Evolutionary conservation across 805 yeast genomes (phyloP), one percentile per base, ranked within the genome.

Genomic region (Barnettozyma sucrosica): DNA sequence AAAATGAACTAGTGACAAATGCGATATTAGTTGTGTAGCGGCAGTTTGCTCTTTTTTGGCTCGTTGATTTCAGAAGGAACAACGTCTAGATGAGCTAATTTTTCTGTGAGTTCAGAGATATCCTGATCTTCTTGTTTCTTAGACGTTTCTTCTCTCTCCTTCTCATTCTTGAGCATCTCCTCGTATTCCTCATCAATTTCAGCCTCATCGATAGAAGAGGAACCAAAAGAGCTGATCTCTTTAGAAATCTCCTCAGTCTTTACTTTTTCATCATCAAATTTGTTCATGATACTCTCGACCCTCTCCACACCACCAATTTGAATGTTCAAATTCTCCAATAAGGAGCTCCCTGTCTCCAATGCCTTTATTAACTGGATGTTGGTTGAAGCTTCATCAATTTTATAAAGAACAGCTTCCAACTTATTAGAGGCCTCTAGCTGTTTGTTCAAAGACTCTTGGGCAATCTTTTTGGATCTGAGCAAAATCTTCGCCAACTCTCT

Each of bases 251-350:
- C 68, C 43, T 71, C 72, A 5, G 69, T 58, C 16, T 65, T 66
- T 9, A 56, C 62, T 26, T 59, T 59, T 41, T 70, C 68, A 9
- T 69, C 72, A 14, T 65, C 61, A 11, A 76, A 54, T 38, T 66
- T 68, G 44, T 70, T 74, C 54, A 75, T 58, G 6, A 72, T 51
- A 4, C 66, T 64, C 20, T 68, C 71, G 1, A 76, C 72, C 32
- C 63, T 59, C 9, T 75, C 78, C 13, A 67, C 62, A 3, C 74
- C 75, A 4, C 76, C 79, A 30, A 69, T 52, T 43, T 67, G 67
- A 8, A 60, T 45, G 48, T 75, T 75, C 41, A 77, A 62, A 23
- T 58, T 50, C 42, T 59, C 58, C 30, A 76, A 61, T 18, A 71
- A 58, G 8, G 55, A 55, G 5, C 66, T 59, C 20, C 76, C 68